phyloP scores from a whole-genome alignment of 1,139 yeast genomes.

The Yamadazyma taylorii region DNA sequence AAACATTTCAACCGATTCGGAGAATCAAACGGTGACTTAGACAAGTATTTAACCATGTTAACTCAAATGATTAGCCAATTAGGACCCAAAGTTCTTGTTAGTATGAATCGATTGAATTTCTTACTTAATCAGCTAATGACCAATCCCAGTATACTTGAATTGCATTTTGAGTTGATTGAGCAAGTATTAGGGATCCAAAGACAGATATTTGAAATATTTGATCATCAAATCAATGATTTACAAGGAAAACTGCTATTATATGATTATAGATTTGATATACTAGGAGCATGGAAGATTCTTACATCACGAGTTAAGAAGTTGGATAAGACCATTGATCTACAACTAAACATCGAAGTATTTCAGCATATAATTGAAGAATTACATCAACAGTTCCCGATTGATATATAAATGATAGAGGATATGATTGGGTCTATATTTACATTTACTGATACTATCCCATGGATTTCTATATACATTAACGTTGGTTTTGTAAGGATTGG shows the following conservation, averaged over 20 bases:
- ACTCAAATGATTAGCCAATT: constrained; percentile 3
- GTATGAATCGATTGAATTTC: constrained; percentile 31
- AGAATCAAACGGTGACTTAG: constrained; percentile 7
- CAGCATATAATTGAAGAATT: background rate
- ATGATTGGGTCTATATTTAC: constrained; percentile 4
- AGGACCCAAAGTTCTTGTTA: constrained; percentile 16
- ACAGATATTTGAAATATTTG: constrained; percentile 12
- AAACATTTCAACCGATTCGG: constrained; percentile 15
- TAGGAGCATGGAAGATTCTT: constrained; percentile 31
- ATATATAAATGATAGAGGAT: background rate
- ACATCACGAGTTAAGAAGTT: constrained; percentile 5
- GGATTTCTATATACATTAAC: constrained; percentile 12
- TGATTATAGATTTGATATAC: constrained; percentile 35
- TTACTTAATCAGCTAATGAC: constrained; percentile 30
- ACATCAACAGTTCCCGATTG: background rate
- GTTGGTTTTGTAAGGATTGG: constrained; percentile 46
- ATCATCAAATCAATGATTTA: constrained; percentile 11
- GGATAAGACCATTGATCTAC: background rate
- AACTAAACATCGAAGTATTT: background rate
- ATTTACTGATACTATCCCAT: no score
- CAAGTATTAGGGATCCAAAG: constrained; percentile 22
- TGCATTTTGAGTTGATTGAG: constrained; percentile 13
- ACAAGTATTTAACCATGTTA: constrained; percentile 8
- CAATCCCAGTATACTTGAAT: constrained; percentile 27
- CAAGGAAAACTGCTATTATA: constrained; percentile 22